Evolutionary conservation across 1,139 yeast species (phyloP).

Genomic region (Scheffersomyces illinoinensis): DNA sequence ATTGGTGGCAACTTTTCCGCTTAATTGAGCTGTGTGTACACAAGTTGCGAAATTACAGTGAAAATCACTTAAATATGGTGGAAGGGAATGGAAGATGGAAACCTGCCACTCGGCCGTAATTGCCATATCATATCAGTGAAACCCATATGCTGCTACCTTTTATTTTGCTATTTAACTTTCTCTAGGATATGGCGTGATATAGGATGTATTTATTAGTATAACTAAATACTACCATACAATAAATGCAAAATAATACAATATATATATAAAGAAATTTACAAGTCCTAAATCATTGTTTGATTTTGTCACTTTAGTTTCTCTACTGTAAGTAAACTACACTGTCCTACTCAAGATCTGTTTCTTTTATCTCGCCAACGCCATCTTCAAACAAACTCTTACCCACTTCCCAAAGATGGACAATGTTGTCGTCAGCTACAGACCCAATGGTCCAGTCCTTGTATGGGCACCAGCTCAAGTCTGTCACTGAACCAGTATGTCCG

Average conservation of each 20-base stretch:
- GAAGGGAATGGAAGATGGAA: background rate
- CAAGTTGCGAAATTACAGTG: background rate
- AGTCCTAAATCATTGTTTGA: background rate
- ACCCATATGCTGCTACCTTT: background rate
- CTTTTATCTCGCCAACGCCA: slow-evolving; percentile 20
- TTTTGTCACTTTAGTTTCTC: background rate
- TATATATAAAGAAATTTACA: background rate
- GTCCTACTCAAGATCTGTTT: slow-evolving; percentile 23
- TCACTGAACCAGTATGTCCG: slow-evolving; percentile 76
- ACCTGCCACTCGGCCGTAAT: background rate
- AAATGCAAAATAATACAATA: background rate
- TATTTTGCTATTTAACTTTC: too few relatives aligned
- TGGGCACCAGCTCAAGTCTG: slow-evolving; percentile 71
- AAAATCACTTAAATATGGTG: too few relatives aligned
- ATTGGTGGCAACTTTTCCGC: background rate
- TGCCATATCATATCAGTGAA: background rate
- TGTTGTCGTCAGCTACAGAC: slow-evolving; percentile 74
- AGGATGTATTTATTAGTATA: too few relatives aligned
- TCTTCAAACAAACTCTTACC: slow-evolving; percentile 51
- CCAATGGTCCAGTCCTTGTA: slow-evolving; percentile 73
- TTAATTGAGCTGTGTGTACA: background rate
- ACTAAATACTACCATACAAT: background rate
- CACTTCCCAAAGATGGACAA: slow-evolving; percentile 76
- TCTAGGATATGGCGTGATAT: background rate
- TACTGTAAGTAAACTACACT: background rate